A percentile compares a stretch with the other conserved stretches of the same genome.
Conservation (phyloP, 2,329 filamentous ascomycete species). For the Penicillium sp. region DNA sequence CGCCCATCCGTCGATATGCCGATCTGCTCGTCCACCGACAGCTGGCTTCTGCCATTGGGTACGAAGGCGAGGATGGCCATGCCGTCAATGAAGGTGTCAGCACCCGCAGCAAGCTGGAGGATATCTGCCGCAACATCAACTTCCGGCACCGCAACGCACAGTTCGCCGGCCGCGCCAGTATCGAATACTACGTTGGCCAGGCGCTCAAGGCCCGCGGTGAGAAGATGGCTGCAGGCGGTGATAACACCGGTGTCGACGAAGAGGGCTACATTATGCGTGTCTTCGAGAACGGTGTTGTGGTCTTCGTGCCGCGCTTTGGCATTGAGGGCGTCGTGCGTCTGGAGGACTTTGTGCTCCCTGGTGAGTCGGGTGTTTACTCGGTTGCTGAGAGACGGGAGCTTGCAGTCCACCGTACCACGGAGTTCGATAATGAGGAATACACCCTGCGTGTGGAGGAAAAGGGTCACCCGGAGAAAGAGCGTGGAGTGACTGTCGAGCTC, state of each 20-base stretch:
- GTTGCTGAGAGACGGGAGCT: constrained; percentile 33
- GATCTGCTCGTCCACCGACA: constrained; percentile 92
- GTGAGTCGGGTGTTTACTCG: constrained; percentile 39
- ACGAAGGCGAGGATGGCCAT: constrained; percentile 57
- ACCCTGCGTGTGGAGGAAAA: constrained; percentile 59
- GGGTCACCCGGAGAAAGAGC: constrained; percentile 38
- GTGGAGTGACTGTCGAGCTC: constrained; percentile 61
- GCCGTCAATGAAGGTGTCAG: constrained; percentile 74
- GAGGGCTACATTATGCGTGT: constrained; percentile 96
- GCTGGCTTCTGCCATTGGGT: constrained; percentile 89
- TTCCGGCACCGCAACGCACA: constrained; percentile 95
- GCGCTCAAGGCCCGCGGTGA: constrained; percentile 71
- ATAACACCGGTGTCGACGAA: constrained; percentile 58
- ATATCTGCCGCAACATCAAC: constrained; percentile 97
- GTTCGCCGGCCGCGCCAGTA: constrained; percentile 85
- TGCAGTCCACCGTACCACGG: constrained; percentile 59
- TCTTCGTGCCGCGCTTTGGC: constrained; percentile 91
- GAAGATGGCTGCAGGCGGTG: constrained; percentile 35
- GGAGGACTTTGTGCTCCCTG: constrained; percentile 71
- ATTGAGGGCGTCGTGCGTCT: constrained; percentile 89
- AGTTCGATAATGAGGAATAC: constrained; percentile 83
- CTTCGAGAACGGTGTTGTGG: constrained; percentile 95
- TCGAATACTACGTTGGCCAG: constrained; percentile 97
- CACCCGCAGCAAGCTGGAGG: constrained; percentile 79
- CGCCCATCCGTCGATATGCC: constrained; percentile 94